These are phyloP conservation scores for Lachnellula cervina DNA, from an alignment of 2,329 filamentous ascomycete species.

Conservation along the genomic window DNA sequence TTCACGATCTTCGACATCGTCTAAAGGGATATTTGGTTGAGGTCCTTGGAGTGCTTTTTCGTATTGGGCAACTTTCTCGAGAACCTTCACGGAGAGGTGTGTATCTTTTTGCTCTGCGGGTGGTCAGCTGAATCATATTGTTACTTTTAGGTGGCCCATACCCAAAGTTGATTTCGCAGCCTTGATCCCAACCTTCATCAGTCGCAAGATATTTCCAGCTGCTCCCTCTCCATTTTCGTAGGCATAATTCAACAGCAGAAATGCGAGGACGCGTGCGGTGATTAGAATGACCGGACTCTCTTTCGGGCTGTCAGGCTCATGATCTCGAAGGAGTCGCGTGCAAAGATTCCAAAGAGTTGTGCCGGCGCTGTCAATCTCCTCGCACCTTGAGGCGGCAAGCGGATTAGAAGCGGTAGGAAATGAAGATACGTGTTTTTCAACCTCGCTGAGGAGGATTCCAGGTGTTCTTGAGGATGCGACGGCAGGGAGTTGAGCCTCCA, in stretches of 20 bases:
- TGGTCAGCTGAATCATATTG: slow-evolving; percentile 3
- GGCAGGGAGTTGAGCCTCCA: slow-evolving; percentile 22
- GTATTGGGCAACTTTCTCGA: slow-evolving; percentile 61
- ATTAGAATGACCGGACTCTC: slow-evolving; percentile 22
- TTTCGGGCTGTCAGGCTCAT: slow-evolving; percentile 22
- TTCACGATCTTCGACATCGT: slow-evolving; percentile 28
- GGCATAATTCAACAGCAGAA: slow-evolving; percentile 60
- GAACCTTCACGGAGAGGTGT: slow-evolving; percentile 52
- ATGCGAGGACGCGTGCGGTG: slow-evolving; percentile 52
- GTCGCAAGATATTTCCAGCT: slow-evolving; percentile 43
- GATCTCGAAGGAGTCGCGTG: slow-evolving; percentile 44
- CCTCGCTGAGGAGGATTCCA: slow-evolving; percentile 34
- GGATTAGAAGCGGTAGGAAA: slow-evolving; percentile 32
- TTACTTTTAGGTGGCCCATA: slow-evolving; percentile 29
- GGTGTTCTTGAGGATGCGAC: slow-evolving; percentile 14
- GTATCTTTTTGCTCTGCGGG: slow-evolving; percentile 39
- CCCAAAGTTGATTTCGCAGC: slow-evolving; percentile 59
- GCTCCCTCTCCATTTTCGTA: slow-evolving; percentile 33
- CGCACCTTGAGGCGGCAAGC: slow-evolving; percentile 32
- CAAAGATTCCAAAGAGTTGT: slow-evolving; percentile 63
- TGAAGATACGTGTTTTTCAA: slow-evolving; percentile 36
- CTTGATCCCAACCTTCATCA: slow-evolving; percentile 65
- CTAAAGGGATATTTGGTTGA: slow-evolving; percentile 19
- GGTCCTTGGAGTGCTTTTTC: slow-evolving; percentile 37
- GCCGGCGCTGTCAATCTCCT: slow-evolving; percentile 51